Conservation (phyloP, 2,329 filamentous ascomycete genomes). For the Drechmeria coniospora region DNA sequence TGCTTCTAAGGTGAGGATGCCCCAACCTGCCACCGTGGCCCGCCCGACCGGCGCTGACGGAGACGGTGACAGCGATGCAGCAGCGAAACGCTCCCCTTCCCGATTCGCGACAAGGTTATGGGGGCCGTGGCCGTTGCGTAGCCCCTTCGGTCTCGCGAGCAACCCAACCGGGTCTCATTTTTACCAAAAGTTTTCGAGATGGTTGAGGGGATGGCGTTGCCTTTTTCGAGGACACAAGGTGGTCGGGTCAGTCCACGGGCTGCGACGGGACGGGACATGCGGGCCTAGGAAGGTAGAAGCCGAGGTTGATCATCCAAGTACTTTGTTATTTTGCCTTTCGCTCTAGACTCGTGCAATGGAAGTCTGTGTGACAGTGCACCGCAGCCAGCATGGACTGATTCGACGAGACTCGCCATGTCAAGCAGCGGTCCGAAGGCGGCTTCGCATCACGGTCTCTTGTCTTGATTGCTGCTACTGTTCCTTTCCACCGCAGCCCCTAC, state of each 20-base stretch:
- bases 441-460: too few relatives aligned
- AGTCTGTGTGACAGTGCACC: slow-evolving; percentile 11
- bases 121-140: slow-evolving; percentile 28
- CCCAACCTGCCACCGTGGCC: not conserved
- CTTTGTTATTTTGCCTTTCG: slow-evolving; percentile 27
- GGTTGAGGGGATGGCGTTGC: slow-evolving; percentile 35
- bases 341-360: slow-evolving; percentile 18
- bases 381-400: too few relatives aligned
- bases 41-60: slow-evolving; percentile 9
- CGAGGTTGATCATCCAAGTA: slow-evolving; percentile 43
- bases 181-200: slow-evolving; percentile 42
- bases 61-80: slow-evolving; percentile 13
- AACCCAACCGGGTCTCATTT: slow-evolving; percentile 37
- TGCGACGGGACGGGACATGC: slow-evolving; percentile 33
- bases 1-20: slow-evolving; percentile 78
- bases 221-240: slow-evolving; percentile 30
- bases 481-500: too few relatives aligned
- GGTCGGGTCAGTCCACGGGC: slow-evolving; percentile 33
- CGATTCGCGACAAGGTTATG: slow-evolving; percentile 25
- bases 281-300: slow-evolving; percentile 33
- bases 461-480: too few relatives aligned
- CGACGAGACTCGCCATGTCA: too few relatives aligned
- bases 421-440: too few relatives aligned
- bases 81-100: slow-evolving; percentile 17
- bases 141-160: slow-evolving; percentile 28